These are phyloP conservation scores for Monosporascus sp. DNA, from an alignment of 2,329 filamentous ascomycete genomes.

Conservation along the genomic window DNA sequence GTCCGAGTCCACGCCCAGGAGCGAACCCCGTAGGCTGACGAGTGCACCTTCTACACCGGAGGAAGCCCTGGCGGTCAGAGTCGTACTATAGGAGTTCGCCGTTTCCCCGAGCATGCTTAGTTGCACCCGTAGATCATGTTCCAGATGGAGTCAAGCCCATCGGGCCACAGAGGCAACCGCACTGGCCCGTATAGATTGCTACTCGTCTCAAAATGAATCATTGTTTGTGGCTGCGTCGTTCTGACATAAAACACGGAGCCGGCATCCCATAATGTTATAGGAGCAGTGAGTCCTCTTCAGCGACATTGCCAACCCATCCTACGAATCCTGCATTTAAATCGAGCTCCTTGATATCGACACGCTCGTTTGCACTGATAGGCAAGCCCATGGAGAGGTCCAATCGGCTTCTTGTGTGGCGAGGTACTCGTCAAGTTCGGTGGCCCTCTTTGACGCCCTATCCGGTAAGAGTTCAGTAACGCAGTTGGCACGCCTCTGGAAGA, in stretches of 20 bases:
- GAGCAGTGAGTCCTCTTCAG: slow-evolving; percentile 41
- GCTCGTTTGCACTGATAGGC: slow-evolving; percentile 47
- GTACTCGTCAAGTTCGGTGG: slow-evolving; percentile 19
- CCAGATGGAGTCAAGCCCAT: background rate
- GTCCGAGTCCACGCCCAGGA: slow-evolving; percentile 49
- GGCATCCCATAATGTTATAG: slow-evolving; percentile 38
- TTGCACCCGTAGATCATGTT: background rate
- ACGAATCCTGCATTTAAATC: slow-evolving; percentile 46
- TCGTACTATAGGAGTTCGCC: slow-evolving; percentile 48
- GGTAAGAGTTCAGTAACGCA: slow-evolving; percentile 23
- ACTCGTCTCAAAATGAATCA: slow-evolving; percentile 49
- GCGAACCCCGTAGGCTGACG: slow-evolving; percentile 44
- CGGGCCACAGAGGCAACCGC: background rate
- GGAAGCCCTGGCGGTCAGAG: slow-evolving; percentile 46
- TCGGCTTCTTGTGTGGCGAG: slow-evolving; percentile 12
- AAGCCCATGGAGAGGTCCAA: slow-evolving; percentile 25
- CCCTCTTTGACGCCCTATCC: slow-evolving; percentile 15
- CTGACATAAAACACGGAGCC: slow-evolving; percentile 48
- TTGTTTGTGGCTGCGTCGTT: slow-evolving; percentile 48
- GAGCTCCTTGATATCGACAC: slow-evolving; percentile 42
- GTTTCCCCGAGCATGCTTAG: slow-evolving; percentile 34
- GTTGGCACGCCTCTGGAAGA: slow-evolving; percentile 42
- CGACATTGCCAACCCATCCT: slow-evolving; percentile 39
- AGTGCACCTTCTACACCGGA: slow-evolving; percentile 54
- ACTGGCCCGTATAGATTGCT: slow-evolving; percentile 41